Conservation (phyloP, 305 asterid genomes). For the Withania somnifera region DNA sequence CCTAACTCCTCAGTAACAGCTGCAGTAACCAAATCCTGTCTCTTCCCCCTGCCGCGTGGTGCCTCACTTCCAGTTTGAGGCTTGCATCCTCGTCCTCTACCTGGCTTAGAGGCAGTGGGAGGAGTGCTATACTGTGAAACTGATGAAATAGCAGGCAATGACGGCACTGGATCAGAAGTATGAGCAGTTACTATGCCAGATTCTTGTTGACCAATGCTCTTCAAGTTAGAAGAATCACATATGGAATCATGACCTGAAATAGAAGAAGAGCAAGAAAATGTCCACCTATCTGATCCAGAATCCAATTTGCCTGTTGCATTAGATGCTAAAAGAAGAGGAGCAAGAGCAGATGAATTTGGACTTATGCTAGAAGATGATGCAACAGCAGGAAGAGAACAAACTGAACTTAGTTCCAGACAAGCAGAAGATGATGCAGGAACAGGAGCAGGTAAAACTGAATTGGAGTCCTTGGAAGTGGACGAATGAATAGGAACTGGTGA, state of each 20-base stretch:
- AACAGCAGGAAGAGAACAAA: slow-evolving; percentile 2
- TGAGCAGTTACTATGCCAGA: slow-evolving; percentile 23
- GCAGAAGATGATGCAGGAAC: slow-evolving; percentile 5
- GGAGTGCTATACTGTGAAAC: slow-evolving; percentile 27
- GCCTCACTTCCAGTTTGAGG: slow-evolving; percentile 52
- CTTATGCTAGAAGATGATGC: background rate
- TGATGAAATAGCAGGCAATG: slow-evolving; percentile 23
- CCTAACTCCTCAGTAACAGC: slow-evolving; percentile 30
- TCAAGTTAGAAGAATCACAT: slow-evolving; percentile 21
- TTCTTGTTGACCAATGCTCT: slow-evolving; percentile 27
- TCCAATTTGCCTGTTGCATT: slow-evolving; percentile 20
- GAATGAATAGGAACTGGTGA: background rate
- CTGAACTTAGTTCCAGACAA: background rate
- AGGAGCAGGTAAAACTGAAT: slow-evolving; percentile 12
- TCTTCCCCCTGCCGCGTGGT: slow-evolving; percentile 66
- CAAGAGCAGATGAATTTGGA: slow-evolving; percentile 19
- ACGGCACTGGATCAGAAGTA: slow-evolving; percentile 25
- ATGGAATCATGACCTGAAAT: slow-evolving; percentile 22
- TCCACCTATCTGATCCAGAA: slow-evolving; percentile 23
- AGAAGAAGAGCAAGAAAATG: slow-evolving; percentile 10
- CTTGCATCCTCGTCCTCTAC: slow-evolving; percentile 54
- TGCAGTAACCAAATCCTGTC: slow-evolving; percentile 39
- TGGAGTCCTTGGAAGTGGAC: background rate
- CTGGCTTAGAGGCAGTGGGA: slow-evolving; percentile 35
- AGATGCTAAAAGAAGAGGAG: slow-evolving; percentile 24